Evolutionary conservation across 1,284 basidiomycete genomes (phyloP).

Genomic region (Stygiomarasmius scandens): DNA sequence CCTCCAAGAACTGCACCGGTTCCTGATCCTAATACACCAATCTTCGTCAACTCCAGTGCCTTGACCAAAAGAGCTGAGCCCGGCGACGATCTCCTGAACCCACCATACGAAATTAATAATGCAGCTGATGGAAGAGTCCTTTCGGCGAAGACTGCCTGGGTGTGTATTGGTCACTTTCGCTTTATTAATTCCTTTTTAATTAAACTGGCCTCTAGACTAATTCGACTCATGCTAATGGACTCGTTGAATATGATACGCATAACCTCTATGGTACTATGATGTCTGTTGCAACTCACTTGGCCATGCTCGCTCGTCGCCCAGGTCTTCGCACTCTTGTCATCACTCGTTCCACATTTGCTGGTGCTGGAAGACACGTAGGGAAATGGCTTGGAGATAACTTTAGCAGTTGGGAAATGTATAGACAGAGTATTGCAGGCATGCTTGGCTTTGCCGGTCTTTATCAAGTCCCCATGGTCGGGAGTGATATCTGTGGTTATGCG

Average conservation of each 20-base stretch:
- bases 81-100: constrained; percentile 47
- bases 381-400: constrained; percentile 75
- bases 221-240: constrained; percentile 61
- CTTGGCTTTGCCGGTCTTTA: constrained; percentile 63
- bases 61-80: constrained; percentile 23
- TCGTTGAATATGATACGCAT: constrained; percentile 67
- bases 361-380: constrained; percentile 64
- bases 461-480: constrained; percentile 71
- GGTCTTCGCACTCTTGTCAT: constrained; percentile 65
- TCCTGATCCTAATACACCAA: constrained; percentile 54
- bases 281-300: constrained; percentile 62
- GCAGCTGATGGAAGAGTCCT: constrained; percentile 46
- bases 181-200: background rate
- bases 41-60: constrained; percentile 42
- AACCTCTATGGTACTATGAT: constrained; percentile 77
- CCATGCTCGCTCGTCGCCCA: constrained; percentile 63
- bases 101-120: constrained; percentile 63
- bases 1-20: constrained; percentile 52
- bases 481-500: constrained; percentile 67
- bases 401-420: constrained; percentile 59
- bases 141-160: constrained; percentile 57
- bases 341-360: constrained; percentile 73
- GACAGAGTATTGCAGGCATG: constrained; percentile 63
- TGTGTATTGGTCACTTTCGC: constrained; percentile 28
- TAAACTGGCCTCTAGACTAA: constrained; percentile 42